phyloP scores from a whole-genome alignment of 345 rosid genomes.

The Eucalyptus erythrocorys region DNA sequence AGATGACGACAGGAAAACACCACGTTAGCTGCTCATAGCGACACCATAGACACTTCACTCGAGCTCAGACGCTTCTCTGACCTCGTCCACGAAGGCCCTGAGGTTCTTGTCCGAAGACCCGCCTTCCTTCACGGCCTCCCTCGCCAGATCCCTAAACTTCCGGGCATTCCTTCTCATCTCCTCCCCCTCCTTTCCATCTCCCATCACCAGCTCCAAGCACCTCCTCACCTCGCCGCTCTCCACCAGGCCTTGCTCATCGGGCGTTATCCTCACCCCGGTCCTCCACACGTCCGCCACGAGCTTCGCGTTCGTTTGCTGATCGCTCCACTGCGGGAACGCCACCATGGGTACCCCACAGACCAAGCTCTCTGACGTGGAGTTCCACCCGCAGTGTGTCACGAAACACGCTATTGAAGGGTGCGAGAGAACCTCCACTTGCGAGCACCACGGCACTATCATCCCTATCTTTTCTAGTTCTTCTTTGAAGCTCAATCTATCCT shows the following conservation, averaged over 20 bases:
- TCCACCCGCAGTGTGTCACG: conserved; percentile 30
- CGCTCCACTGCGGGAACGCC: conserved; percentile 14
- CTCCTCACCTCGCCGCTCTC: neutral
- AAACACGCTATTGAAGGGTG: conserved; percentile 23
- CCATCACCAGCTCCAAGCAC: conserved; percentile 16
- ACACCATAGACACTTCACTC: neutral
- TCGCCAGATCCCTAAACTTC: conserved; percentile 18
- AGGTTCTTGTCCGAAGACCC: conserved; percentile 10
- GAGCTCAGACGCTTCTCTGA: neutral
- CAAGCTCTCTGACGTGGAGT: conserved; percentile 23
- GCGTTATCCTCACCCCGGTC: conserved; percentile 2
- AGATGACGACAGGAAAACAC: neutral
- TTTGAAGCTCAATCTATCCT: neutral
- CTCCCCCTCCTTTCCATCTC: conserved; percentile 1
- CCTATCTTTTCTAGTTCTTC: neutral
- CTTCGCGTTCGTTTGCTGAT: conserved; percentile 18
- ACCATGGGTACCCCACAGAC: conserved; percentile 14
- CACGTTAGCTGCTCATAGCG: neutral
- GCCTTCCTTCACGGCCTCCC: conserved; percentile 5
- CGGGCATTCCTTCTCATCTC: conserved; percentile 1
- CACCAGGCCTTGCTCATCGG: neutral
- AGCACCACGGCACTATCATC: conserved; percentile 23
- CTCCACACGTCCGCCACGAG: conserved; percentile 16
- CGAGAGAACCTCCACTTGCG: conserved; percentile 19
- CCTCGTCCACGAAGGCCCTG: neutral